A percentile compares a stretch with the other conserved stretches of the same genome.
Conservation (phyloP, 2,329 filamentous ascomycete species). For the Pseudogymnoascus sp. region DNA sequence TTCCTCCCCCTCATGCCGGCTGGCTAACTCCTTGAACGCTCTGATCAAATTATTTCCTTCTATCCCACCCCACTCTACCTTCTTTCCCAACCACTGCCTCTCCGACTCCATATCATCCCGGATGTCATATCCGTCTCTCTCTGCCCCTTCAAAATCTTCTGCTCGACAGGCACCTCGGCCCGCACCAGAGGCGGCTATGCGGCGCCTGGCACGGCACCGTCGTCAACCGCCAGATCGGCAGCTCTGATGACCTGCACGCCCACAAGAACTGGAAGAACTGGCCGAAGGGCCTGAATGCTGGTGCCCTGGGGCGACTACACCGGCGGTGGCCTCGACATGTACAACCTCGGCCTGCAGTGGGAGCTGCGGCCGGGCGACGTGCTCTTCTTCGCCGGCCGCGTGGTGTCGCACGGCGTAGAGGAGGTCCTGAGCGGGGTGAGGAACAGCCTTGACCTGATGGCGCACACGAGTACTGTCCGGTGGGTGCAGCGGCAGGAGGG, state of each 20-base stretch:
- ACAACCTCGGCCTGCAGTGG: not conserved
- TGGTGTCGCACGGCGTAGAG: not conserved
- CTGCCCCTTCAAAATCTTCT: too few relatives aligned
- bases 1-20: not conserved
- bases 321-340: not conserved
- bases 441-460: not conserved
- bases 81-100: not conserved
- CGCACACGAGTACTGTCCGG: not conserved
- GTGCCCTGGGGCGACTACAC: not conserved
- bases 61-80: not conserved
- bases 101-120: not conserved
- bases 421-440: not conserved
- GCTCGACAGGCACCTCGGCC: not conserved
- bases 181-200: not conserved
- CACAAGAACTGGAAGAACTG: not conserved
- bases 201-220: not conserved
- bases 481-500: not conserved
- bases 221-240: not conserved
- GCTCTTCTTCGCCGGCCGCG: not conserved
- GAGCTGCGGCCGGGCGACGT: not conserved
- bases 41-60: not conserved
- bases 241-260: not conserved
- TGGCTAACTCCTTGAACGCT: not conserved
- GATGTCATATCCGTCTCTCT: not conserved
- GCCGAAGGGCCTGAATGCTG: not conserved